Percentiles rank a stretch among this genome's conserved stretches.
phyloP scores from a whole-genome alignment of 208 protist genomes.

The Crithidia bombi region DNA sequence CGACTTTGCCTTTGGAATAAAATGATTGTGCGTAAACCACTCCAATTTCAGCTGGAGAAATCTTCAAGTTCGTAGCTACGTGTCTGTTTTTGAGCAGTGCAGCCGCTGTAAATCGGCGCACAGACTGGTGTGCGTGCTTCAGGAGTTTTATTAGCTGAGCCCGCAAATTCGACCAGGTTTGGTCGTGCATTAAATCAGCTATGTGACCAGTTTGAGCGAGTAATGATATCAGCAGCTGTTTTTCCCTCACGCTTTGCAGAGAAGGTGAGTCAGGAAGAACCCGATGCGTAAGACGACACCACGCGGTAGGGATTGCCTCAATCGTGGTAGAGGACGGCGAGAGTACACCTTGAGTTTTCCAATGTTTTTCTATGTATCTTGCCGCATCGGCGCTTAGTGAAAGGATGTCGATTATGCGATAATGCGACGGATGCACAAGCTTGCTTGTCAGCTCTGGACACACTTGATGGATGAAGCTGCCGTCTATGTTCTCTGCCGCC shows the following conservation, averaged over 20 bases:
- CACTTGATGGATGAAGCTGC: conserved; percentile 5
- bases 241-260: conserved; percentile 19
- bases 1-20: conserved; percentile 33
- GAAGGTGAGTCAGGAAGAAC: conserved; percentile 21
- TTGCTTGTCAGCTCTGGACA: conserved; percentile 24
- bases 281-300: conserved; percentile 2
- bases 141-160: background rate
- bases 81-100: conserved; percentile 2
- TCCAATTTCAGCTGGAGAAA: conserved; percentile 4
- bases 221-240: conserved; percentile 16
- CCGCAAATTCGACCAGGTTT: background rate
- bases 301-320: background rate
- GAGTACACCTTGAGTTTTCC: conserved; percentile 6
- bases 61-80: background rate
- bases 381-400: conserved; percentile 21
- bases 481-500: background rate
- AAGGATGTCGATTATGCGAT: conserved; percentile 20
- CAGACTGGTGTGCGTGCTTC: background rate
- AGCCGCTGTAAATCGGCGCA: conserved; percentile 2
- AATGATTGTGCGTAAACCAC: conserved; percentile 38
- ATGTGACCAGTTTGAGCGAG: background rate
- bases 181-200: background rate
- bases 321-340: background rate
- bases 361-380: conserved; percentile 20
- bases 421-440: conserved; percentile 36